Percentiles rank a stretch among this genome's conserved stretches.
Conservation (phyloP, 805 yeast genomes). For the Brettanomyces nanus region DNA sequence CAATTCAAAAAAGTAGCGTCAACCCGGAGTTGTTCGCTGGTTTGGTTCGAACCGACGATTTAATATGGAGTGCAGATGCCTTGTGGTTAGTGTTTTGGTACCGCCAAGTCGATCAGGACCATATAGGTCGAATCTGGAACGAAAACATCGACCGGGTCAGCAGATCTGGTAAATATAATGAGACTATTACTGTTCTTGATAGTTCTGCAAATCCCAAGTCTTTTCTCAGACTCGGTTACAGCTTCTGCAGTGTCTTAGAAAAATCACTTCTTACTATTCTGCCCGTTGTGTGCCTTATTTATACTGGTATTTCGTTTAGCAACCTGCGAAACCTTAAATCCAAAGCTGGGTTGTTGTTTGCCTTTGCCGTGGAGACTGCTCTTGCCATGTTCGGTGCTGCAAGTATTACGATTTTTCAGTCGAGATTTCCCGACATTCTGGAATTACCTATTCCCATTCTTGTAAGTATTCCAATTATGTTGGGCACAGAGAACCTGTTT, state of each 20-base stretch:
- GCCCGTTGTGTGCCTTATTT: constrained; percentile 16
- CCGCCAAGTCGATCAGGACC: constrained; percentile 4
- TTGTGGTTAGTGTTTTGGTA: constrained; percentile 29
- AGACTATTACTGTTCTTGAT: constrained; percentile 16
- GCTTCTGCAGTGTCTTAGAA: constrained; percentile 3
- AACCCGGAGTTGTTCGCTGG: constrained; percentile 30
- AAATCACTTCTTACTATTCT: background rate
- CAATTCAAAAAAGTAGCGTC: constrained; percentile 28
- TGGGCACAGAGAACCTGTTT: constrained; percentile 41
- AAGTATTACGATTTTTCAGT: constrained; percentile 31
- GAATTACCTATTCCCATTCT: constrained; percentile 34
- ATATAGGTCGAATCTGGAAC: background rate
- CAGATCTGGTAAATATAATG: constrained; percentile 12
- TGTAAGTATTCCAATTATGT: constrained; percentile 33
- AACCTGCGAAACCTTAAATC: constrained; percentile 38
- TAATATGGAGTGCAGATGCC: constrained; percentile 32
- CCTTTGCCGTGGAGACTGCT: constrained; percentile 32
- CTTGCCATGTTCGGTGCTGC: constrained; percentile 35
- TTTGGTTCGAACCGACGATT: constrained; percentile 34
- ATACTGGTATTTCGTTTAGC: constrained; percentile 29
- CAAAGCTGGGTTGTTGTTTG: constrained; percentile 35
- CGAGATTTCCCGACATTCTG: constrained; percentile 19
- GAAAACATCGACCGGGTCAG: constrained; percentile 3
- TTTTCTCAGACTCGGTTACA: background rate
- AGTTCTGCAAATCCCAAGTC: background rate